Evolutionary conservation across 257 asterid species (phyloP).

Genomic region (Nemophila menziesii): DNA sequence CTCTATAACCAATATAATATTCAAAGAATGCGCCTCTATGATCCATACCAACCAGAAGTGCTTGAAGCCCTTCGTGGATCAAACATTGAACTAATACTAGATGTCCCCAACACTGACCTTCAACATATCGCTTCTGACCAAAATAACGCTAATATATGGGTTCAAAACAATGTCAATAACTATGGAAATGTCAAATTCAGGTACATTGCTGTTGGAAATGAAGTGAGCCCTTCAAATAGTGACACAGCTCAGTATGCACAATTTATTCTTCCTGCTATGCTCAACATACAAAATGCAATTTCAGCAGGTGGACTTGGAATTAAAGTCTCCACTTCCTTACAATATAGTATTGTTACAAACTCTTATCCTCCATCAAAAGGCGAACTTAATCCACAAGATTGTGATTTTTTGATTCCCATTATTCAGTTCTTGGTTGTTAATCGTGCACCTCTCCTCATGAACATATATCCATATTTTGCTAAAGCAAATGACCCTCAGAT

Average conservation of each 20-base stretch:
- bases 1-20: constrained; percentile 13
- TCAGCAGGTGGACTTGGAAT: constrained; percentile 6
- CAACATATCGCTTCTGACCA: constrained; percentile 15
- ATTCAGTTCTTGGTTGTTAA: constrained; percentile 7
- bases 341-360: constrained; percentile 11
- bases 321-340: constrained; percentile 26
- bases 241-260: background rate
- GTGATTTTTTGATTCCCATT: constrained; percentile 8
- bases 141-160: constrained; percentile 26
- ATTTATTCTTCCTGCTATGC: constrained; percentile 21
- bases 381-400: background rate
- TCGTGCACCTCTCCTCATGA: constrained; percentile 19
- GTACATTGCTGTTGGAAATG: constrained; percentile 33
- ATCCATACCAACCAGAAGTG: constrained; percentile 11
- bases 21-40: constrained; percentile 15
- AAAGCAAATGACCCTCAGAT: background rate
- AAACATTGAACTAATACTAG: constrained; percentile 19
- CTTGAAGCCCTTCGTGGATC: constrained; percentile 16
- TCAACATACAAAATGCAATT: constrained; percentile 17
- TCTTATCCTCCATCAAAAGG: constrained; percentile 28
- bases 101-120: constrained; percentile 32
- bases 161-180: constrained; percentile 14
- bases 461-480: constrained; percentile 26
- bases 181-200: constrained; percentile 22
- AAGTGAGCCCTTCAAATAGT: constrained; percentile 18